These are phyloP conservation scores for Ophioceras dolichostomum DNA, from an alignment of 2,329 filamentous ascomycete genomes.

Conservation along the genomic window DNA sequence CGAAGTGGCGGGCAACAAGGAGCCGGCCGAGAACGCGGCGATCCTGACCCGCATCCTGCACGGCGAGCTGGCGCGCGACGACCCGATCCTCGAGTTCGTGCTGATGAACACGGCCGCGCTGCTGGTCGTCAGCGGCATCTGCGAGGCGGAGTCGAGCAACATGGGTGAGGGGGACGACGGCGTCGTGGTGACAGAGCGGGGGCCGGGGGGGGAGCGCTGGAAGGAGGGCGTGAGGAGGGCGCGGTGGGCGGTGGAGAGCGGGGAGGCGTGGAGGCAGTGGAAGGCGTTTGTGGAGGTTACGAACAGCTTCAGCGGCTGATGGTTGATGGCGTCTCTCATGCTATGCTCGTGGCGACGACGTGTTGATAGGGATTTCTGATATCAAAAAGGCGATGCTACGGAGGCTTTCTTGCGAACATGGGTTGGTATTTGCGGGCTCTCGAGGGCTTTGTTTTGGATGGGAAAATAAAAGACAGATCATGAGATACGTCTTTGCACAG, in stretches of 20 bases:
- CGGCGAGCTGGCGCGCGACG: conserved; percentile 59
- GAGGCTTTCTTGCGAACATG: too few relatives aligned
- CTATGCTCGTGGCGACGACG: too few relatives aligned
- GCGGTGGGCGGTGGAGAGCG: conserved; percentile 77
- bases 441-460: too few relatives aligned
- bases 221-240: conserved; percentile 87
- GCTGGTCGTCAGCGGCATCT: conserved; percentile 74
- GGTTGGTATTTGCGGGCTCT: too few relatives aligned
- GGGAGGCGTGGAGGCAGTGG: conserved; percentile 76
- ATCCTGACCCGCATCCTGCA: conserved; percentile 69
- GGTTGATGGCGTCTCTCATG: too few relatives aligned
- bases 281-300: conserved; percentile 73
- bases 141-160: conserved; percentile 67
- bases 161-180: conserved; percentile 76
- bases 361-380: too few relatives aligned
- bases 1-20: conserved; percentile 73
- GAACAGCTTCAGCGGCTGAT: too few relatives aligned
- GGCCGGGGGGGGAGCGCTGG: conserved; percentile 81
- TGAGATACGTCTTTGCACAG: too few relatives aligned
- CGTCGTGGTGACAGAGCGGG: conserved; percentile 66
- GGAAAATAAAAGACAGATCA: too few relatives aligned
- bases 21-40: conserved; percentile 74
- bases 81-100: conserved; percentile 87
- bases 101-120: conserved; percentile 87
- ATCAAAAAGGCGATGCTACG: too few relatives aligned